Base-by-base conservation (phyloP, 2,329 filamentous ascomycete genomes). In the Aureobasidium lini region DNA sequence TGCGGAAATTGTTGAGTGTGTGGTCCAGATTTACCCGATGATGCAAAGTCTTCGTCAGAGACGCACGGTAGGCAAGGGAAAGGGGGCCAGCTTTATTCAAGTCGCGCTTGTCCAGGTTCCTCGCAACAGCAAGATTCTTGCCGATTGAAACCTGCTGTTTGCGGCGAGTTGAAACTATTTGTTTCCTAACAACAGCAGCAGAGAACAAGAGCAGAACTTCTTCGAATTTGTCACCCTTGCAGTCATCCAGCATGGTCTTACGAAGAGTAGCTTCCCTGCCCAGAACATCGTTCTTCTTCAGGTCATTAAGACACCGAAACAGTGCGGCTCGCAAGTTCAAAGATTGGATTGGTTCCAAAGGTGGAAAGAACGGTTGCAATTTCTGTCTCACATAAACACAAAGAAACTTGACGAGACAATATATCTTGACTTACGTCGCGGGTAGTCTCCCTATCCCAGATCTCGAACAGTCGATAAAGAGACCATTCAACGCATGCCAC, bases 201-300 rank as follows among this genome's bases (percentile, higher is more conserved):
- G 93, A 96, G 67, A 99, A 95, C 0, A 84, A 79, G 3, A 90
- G 84, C 31, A 97, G 79, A 1, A 96, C 76, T 69, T 99, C 94
- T 70, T 92, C 91, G 58, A 97, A 83, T 63, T 90, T 86, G 58
- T 96, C 91, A 6, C 93, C 93, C 65, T 88, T 92, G 75, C 94
- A 99, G 67, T 99, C 93, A 70, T 99, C 94, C 54, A 99, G 78
- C 89, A 96, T 96, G 0, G 90, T 95, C 76, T 96, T 96, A 54
- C 94, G 84, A 34, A 97, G 75, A 0, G 95, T 82, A 0, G 83
- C 82, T 68, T 96, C 91, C 52, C 89, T 81, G 3, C 90, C 89
- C 8, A 97, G 78, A 0, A 87, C 78, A 32, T 91, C 92, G 75
- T 84, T 89, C 76, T 95, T 95, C 77, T 97, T 97, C 61, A 90